Percentiles rank a stretch among this genome's conserved stretches.
phyloP scores from a whole-genome alignment of 345 rosid species.

The Tarenaya hassleriana region DNA sequence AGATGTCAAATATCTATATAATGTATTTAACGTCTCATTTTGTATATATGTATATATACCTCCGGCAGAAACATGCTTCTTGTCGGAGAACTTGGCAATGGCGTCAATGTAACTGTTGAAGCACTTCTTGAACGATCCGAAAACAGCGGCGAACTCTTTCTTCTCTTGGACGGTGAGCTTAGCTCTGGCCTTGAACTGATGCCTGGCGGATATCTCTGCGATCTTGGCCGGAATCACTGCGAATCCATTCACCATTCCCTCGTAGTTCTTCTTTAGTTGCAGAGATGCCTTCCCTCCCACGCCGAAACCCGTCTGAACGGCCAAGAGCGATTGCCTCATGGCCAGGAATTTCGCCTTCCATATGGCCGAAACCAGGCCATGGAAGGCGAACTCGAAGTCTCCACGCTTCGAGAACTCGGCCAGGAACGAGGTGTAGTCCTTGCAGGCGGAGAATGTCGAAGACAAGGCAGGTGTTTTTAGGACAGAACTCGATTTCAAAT shows the following conservation, averaged over 20 bases:
- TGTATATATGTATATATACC: too few relatives aligned
- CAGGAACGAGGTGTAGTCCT: conserved; percentile 5
- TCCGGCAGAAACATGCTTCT: too few relatives aligned
- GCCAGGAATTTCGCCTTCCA: background rate
- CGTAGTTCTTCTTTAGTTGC: conserved; percentile 4
- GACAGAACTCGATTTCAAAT: background rate
- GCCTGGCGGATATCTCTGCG: background rate
- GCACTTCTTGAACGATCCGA: too few relatives aligned
- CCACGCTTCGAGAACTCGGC: background rate
- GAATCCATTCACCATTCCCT: conserved; percentile 12
- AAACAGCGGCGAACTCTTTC: too few relatives aligned
- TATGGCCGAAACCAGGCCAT: background rate
- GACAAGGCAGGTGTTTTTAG: background rate
- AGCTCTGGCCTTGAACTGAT: conserved; percentile 2
- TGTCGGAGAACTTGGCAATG: too few relatives aligned
- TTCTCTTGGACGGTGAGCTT: background rate
- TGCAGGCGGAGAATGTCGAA: conserved; percentile 10
- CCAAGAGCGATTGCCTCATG: conserved; percentile 4
- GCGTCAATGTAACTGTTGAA: too few relatives aligned
- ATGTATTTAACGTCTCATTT: too few relatives aligned
- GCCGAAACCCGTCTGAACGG: conserved; percentile 12
- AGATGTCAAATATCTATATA: too few relatives aligned
- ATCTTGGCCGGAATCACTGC: background rate
- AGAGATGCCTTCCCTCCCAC: background rate
- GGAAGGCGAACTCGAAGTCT: background rate